Base-by-base conservation (phyloP, 176 grass and related monocot genomes). In the Lolium rigidum region DNA sequence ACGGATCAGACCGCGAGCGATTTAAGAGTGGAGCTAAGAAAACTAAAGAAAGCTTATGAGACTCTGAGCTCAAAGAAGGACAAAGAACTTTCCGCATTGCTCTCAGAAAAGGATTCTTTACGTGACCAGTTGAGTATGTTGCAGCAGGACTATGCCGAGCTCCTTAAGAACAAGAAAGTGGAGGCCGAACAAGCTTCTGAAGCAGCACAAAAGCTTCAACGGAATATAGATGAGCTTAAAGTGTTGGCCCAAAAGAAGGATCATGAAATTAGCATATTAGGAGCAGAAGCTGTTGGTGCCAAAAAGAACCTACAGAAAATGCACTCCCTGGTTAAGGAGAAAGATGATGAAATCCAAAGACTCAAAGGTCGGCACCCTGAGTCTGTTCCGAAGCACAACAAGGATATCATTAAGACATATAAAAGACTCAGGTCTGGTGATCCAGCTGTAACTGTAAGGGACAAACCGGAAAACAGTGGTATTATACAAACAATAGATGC, bases 71-170 rank as follows among this genome's bases (percentile, higher is more conserved):
- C 77, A 18, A 73, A 83, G 38, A 94, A 92, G 78, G 85, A 94
- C 4, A 61, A 38, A 18, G 87, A 90, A 59, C 47, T 92, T 18
- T 89, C 68, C 54, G 73, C 90, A n/a, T 21, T 94, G 77, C 20
- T 62, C 10, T 66, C 84, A 76, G 89, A 89, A 72, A 89, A 81
- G 1, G 78, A 67, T 70, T 91, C 89, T 88, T 78, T 80, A 9
- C 83, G 87, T 85, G 90, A 94, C n/a, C 90, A 92, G 78, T 65
- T 80, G 9, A 90, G 82, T 20, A 80, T 76, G 37, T 80, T 90
- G 90, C 87, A 92, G 37, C 68, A 70, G 46, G 86, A 91, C 3
- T 94, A 87, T 5, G 21, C 0, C 0, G 5, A 7, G 2, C 51
- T 83, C 11, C 58, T 86, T 28, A 89, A 82, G 71, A 81, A 9